phyloP scores from a whole-genome alignment of 2,329 filamentous ascomycete genomes.

The Colletotrichum musicola region DNA sequence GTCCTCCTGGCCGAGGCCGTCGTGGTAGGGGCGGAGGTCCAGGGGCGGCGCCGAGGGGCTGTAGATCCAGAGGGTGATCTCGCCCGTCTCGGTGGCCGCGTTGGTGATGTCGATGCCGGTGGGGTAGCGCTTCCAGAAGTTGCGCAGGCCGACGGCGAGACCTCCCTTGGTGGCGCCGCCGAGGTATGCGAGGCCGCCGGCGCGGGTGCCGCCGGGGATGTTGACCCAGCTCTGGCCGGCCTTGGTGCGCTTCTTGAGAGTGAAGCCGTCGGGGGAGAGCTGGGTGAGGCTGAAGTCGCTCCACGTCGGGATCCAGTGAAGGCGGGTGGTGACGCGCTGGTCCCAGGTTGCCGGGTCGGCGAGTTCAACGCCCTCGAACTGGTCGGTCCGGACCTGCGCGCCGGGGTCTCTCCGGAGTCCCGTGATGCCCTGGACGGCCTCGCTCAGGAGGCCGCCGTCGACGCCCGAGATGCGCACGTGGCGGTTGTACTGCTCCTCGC shows the following conservation, averaged over 20 bases:
- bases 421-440: slow-evolving; percentile 71
- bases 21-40: slow-evolving; percentile 69
- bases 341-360: slow-evolving; percentile 61
- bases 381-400: slow-evolving; percentile 58
- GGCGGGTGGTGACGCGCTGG: slow-evolving; percentile 55
- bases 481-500: slow-evolving; percentile 68
- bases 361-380: slow-evolving; percentile 61
- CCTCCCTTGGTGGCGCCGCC: slow-evolving; percentile 70
- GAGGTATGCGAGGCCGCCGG: slow-evolving; percentile 69
- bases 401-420: slow-evolving; percentile 69
- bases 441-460: slow-evolving; percentile 66
- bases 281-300: slow-evolving; percentile 69
- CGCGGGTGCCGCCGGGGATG: slow-evolving; percentile 67
- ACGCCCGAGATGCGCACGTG: slow-evolving; percentile 69
- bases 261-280: slow-evolving; percentile 71
- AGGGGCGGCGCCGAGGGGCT: slow-evolving; percentile 67
- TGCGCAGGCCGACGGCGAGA: slow-evolving; percentile 67
- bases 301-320: slow-evolving; percentile 71
- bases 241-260: slow-evolving; percentile 70
- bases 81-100: slow-evolving; percentile 61
- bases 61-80: slow-evolving; percentile 72
- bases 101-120: slow-evolving; percentile 68
- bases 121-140: slow-evolving; percentile 75
- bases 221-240: slow-evolving; percentile 69
- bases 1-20: slow-evolving; percentile 66